Evolutionary conservation across 2,329 filamentous ascomycete species (phyloP).

Genomic region (Coniochaeta sp.): DNA sequence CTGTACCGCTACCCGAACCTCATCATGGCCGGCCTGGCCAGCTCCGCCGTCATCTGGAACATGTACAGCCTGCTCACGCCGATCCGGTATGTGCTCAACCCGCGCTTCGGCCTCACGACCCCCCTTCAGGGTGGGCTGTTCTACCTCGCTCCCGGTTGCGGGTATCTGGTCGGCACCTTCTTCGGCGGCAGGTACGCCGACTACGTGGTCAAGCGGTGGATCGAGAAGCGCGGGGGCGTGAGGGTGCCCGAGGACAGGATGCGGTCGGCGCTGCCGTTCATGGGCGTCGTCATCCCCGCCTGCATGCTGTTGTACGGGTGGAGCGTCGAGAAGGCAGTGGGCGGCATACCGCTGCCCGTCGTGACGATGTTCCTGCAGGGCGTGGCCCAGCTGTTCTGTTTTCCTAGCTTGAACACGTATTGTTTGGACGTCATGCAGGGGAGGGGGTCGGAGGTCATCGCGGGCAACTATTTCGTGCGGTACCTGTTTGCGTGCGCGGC

Average conservation of each 20-base stretch:
- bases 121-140: constrained; percentile 62
- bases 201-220: constrained; percentile 54
- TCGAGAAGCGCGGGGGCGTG: constrained; percentile 41
- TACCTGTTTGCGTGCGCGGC: constrained; percentile 69
- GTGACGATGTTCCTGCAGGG: constrained; percentile 64
- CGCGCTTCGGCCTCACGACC: constrained; percentile 56
- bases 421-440: constrained; percentile 76
- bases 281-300: constrained; percentile 52
- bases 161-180: constrained; percentile 60
- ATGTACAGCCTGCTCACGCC: constrained; percentile 63
- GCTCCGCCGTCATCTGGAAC: constrained; percentile 60
- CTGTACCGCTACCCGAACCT: constrained; percentile 61
- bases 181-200: constrained; percentile 65
- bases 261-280: constrained; percentile 50
- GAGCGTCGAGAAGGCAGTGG: constrained; percentile 28
- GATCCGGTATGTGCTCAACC: constrained; percentile 65
- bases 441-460: constrained; percentile 65
- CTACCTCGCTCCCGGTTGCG: constrained; percentile 62
- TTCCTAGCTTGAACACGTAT: constrained; percentile 65
- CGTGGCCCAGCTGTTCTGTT: constrained; percentile 62
- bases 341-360: constrained; percentile 46
- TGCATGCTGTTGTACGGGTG: constrained; percentile 68
- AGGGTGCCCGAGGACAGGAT: constrained; percentile 66
- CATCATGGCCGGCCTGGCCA: constrained; percentile 48
- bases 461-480: constrained; percentile 72